Base-by-base conservation (phyloP, 306 rosid genomes). In the Parietaria judaica region DNA sequence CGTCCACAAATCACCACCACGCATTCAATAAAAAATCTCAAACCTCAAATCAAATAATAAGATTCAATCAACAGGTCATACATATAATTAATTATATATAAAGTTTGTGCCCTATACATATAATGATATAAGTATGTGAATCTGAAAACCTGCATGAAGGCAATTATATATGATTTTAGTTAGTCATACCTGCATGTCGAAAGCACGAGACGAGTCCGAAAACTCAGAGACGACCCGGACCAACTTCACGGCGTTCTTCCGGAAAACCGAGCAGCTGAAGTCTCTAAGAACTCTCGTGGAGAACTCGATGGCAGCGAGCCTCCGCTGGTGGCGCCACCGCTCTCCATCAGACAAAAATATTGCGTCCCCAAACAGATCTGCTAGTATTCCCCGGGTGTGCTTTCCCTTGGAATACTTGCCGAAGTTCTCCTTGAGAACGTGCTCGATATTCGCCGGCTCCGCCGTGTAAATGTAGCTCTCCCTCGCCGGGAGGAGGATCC, bases 301-400 rank as follows among this genome's bases (percentile, higher is more conserved):
- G 39, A 89, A 89, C 72, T 83, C 97, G 55, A 65, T 70, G 51
- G 90, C 83, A 0, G 80, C 84, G 57, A 86, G 77, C 73, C 84
- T 89, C 73, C 91, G 79, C 66, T 89, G 97, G 49, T 80, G 79
- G 67, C 64, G 76, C 97, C 97, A 89, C 72, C 66, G 76, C 1
- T 78, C 85, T 8, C 89, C 91, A 65, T 89, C 91, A 63, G 46
- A 87, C 88, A 36, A 86, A 14, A 45, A 89, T 69, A 74, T 83
- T 91, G 41, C 60, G 4, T 8, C 3, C 14, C 60, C 60, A 16
- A 56, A 76, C 64, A 89, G 69, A 71, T 83, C 96, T 34, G 52
- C 45, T 8, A 69, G 0, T 0, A 76, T 43, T 0, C 74, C 87
- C n/a, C 66, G 76, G 34, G 63, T 55, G 14, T 46, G 43, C 45